These are phyloP conservation scores for Saposhnikovia divaricata DNA, from an alignment of 129 eudicot species.

Conservation along the genomic window DNA sequence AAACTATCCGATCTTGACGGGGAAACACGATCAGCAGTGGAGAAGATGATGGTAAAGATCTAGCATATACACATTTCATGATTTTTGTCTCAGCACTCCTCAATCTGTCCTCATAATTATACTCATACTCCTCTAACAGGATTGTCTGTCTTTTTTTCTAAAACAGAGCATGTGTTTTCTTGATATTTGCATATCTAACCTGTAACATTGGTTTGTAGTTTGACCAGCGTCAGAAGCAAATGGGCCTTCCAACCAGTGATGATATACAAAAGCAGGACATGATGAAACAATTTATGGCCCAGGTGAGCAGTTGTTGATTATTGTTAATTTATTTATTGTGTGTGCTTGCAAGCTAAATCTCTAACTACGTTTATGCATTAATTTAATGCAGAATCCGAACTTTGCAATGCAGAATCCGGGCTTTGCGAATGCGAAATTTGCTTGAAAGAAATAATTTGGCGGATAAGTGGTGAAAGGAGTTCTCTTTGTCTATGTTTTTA, in stretches of 20 bases:
- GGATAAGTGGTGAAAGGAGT: not conserved
- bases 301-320: conserved; percentile 36
- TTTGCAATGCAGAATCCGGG: conserved; percentile 4
- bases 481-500: not conserved
- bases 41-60: conserved; percentile 78
- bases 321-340: not conserved
- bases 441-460: not conserved
- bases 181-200: not conserved
- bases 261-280: conserved; percentile 83
- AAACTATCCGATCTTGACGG: conserved; percentile 74
- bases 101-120: not conserved
- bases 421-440: conserved; percentile 3
- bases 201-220: conserved; percentile 31
- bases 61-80: not conserved
- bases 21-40: conserved; percentile 88
- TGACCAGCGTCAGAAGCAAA: conserved; percentile 77
- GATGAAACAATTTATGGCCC: conserved; percentile 65
- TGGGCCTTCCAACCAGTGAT: conserved; percentile 83
- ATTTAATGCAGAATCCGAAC: not conserved
- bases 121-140: not conserved
- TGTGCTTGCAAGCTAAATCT: not conserved
- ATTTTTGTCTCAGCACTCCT: not conserved
- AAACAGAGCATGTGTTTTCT: not conserved
- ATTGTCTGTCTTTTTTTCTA: not conserved
- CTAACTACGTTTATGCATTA: conserved; percentile 2